Conservation (phyloP, 129 eudicot species). For the Smallanthus sonchifolius region DNA sequence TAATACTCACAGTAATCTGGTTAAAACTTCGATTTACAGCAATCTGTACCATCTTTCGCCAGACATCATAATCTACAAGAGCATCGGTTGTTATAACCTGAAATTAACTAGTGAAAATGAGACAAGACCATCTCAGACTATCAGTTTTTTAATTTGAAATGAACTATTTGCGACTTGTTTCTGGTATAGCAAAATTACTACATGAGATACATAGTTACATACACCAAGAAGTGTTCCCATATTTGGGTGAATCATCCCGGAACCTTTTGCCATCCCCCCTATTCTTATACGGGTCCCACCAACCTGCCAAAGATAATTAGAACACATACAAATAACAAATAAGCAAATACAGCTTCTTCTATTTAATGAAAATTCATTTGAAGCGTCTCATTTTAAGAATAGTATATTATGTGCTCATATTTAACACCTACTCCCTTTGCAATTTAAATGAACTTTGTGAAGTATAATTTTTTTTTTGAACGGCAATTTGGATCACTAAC, state of each 20-base stretch:
- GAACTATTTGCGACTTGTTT: background rate
- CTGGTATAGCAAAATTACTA: conserved; percentile 1
- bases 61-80: conserved; percentile 58
- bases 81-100: conserved; percentile 99
- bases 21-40: conserved; percentile 92
- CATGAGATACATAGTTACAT: conserved; percentile 28
- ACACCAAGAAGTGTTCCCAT: conserved; percentile 99
- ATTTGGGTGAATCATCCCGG: conserved; percentile 99
- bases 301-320: conserved; percentile 36
- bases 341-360: background rate
- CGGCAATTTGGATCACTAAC: no score
- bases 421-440: no score
- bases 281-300: conserved; percentile 59
- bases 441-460: no score
- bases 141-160: background rate
- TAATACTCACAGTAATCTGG: conserved; percentile 80
- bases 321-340: conserved; percentile 1
- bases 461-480: no score
- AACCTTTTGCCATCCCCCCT: conserved; percentile 99
- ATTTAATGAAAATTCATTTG: background rate
- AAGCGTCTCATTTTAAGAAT: background rate
- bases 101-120: conserved; percentile 15
- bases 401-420: background rate
- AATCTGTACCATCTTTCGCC: conserved; percentile 89
- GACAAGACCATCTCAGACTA: background rate